Evolutionary conservation across 148 eudicot genomes (phyloP).

Genomic region (Arbutus unedo): DNA sequence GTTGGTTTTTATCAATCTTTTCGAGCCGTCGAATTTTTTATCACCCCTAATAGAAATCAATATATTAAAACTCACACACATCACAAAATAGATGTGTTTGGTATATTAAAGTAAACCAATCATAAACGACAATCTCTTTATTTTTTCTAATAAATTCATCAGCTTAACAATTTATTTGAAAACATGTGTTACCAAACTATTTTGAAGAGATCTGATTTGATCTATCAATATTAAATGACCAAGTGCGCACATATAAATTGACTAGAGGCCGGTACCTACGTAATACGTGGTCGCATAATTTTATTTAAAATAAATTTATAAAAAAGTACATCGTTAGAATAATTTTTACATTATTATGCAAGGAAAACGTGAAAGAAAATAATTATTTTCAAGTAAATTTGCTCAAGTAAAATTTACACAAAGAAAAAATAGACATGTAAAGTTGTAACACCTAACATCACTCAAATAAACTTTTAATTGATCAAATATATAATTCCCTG

Average conservation of each 20-base stretch:
- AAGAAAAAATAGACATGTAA: too few relatives aligned
- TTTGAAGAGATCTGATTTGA: neutral
- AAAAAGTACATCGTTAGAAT: too few relatives aligned
- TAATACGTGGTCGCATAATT: too few relatives aligned
- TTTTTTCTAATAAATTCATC: neutral
- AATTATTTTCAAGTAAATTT: neutral
- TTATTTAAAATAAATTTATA: too few relatives aligned
- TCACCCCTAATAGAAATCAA: neutral
- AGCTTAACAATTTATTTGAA: neutral
- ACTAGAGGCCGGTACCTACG: too few relatives aligned
- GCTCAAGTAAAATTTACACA: neutral
- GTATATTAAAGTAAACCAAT: neutral
- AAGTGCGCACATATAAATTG: neutral
- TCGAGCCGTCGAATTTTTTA: too few relatives aligned
- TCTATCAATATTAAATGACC: neutral
- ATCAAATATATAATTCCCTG: neutral
- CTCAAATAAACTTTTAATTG: neutral
- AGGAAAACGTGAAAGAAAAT: neutral
- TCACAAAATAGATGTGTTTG: neutral
- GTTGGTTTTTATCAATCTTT: too few relatives aligned
- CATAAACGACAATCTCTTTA: neutral
- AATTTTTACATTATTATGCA: neutral
- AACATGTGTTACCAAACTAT: too few relatives aligned
- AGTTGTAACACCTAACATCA: too few relatives aligned
- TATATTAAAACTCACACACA: neutral